phyloP scores from a whole-genome alignment of 1,139 yeast genomes.

The Pichia sp. region DNA sequence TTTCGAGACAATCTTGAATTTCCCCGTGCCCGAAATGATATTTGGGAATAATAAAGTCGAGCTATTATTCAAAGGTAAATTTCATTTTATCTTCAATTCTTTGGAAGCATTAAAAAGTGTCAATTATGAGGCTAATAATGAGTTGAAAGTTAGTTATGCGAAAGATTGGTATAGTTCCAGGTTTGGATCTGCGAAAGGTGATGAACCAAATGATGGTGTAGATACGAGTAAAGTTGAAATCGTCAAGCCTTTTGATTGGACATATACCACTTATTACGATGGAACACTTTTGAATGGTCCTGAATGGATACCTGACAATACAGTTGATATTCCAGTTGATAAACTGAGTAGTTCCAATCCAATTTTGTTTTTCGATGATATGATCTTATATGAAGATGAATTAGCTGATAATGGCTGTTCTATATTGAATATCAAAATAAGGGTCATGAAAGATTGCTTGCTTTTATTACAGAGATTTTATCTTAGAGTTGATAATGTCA shows the following conservation, averaged over 20 bases:
- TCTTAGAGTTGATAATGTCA: constrained; percentile 81
- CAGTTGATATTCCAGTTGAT: constrained; percentile 51
- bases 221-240: constrained; percentile 37
- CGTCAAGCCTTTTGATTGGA: constrained; percentile 92
- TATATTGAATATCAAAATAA: constrained; percentile 62
- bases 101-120: constrained; percentile 73
- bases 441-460: constrained; percentile 84
- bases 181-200: constrained; percentile 27
- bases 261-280: constrained; percentile 72
- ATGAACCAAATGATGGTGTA: not conserved
- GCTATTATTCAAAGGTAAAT: constrained; percentile 22
- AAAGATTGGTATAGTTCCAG: constrained; percentile 77
- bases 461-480: constrained; percentile 70
- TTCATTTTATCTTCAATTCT: constrained; percentile 56
- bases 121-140: constrained; percentile 33
- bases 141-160: constrained; percentile 76
- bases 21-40: constrained; percentile 96
- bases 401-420: constrained; percentile 94
- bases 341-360: constrained; percentile 69
- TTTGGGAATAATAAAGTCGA: constrained; percentile 81
- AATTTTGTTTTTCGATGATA: constrained; percentile 80
- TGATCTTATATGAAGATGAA: constrained; percentile 87
- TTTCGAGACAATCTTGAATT: constrained; percentile 51
- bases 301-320: constrained; percentile 18
- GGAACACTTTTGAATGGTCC: constrained; percentile 38